phyloP scores from a whole-genome alignment of 2,329 filamentous ascomycete genomes.

The Xylariaceae sp. region DNA sequence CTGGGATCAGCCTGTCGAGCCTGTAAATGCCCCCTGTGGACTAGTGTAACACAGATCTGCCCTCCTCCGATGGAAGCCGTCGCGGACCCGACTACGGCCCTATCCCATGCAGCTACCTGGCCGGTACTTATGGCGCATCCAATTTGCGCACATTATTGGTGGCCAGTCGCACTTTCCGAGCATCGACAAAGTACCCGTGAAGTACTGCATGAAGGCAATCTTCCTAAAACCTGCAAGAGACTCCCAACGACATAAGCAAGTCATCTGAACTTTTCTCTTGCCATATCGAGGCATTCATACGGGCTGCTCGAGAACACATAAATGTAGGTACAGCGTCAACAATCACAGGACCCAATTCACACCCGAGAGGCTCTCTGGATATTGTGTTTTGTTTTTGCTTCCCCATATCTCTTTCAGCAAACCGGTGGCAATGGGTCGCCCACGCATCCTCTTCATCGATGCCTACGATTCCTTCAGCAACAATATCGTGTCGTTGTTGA shows the following conservation, averaged over 20 bases:
- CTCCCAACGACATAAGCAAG: neutral
- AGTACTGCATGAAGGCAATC: neutral
- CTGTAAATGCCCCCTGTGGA: too few species aligned
- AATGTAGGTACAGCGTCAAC: neutral
- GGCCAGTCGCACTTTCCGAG: too few species aligned
- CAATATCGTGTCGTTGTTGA: conserved; percentile 82
- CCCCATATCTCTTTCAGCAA: neutral
- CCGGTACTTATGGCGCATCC: too few species aligned
- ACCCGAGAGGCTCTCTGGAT: neutral
- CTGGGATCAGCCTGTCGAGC: too few species aligned
- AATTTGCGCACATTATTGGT: too few species aligned
- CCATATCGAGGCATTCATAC: neutral
- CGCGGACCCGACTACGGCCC: neutral
- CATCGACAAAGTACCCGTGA: neutral
- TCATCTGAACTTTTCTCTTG: neutral
- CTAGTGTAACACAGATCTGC: neutral
- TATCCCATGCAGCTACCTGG: too few species aligned
- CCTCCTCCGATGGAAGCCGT: conserved; percentile 12
- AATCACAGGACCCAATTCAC: neutral
- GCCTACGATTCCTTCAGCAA: conserved; percentile 96
- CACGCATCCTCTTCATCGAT: conserved; percentile 78
- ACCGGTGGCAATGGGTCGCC: conserved; percentile 29
- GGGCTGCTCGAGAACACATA: neutral
- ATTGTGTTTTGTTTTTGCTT: neutral
- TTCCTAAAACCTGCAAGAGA: neutral